A percentile compares a stretch with the other conserved stretches of the same genome.
phyloP scores from a whole-genome alignment of 2,329 filamentous ascomycete genomes.

The Hymenotorrendiella dingleyae region DNA sequence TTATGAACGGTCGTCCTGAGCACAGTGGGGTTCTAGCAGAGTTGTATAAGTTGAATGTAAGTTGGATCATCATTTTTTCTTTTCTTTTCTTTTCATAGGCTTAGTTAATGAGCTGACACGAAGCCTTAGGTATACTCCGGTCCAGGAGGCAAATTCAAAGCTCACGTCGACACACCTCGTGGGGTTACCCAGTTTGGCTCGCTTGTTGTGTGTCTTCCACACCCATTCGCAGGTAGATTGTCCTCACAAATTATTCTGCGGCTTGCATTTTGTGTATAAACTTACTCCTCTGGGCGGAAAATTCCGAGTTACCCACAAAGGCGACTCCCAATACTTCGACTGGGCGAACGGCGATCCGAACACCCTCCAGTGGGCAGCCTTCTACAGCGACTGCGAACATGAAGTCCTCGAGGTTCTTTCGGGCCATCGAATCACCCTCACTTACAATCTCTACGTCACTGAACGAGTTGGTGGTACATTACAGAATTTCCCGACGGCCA shows the following conservation, averaged over 20 bases:
- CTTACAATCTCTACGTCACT: slow-evolving; percentile 49
- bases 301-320: slow-evolving; percentile 4
- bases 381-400: slow-evolving; percentile 49
- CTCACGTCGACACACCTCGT: slow-evolving; percentile 48
- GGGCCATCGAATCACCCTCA: slow-evolving; percentile 50
- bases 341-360: slow-evolving; percentile 1
- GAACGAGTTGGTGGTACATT: neutral
- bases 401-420: slow-evolving; percentile 42
- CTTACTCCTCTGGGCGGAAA: neutral
- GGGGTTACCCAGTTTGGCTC: slow-evolving; percentile 43
- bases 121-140: slow-evolving; percentile 41
- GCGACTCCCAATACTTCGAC: slow-evolving; percentile 1
- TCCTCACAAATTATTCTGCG: too few species aligned
- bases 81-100: too few species aligned
- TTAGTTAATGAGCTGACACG: neutral
- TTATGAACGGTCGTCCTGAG: neutral
- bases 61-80: neutral
- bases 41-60: slow-evolving; percentile 12
- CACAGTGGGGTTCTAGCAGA: slow-evolving; percentile 6
- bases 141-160: slow-evolving; percentile 45
- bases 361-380: slow-evolving; percentile 42
- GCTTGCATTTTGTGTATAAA: neutral
- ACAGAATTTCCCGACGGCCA: neutral
- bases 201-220: slow-evolving; percentile 43
- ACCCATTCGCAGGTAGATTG: slow-evolving; percentile 27